Conservation (phyloP, 305 asterid genomes). For the Caryopteris hybrid region DNA sequence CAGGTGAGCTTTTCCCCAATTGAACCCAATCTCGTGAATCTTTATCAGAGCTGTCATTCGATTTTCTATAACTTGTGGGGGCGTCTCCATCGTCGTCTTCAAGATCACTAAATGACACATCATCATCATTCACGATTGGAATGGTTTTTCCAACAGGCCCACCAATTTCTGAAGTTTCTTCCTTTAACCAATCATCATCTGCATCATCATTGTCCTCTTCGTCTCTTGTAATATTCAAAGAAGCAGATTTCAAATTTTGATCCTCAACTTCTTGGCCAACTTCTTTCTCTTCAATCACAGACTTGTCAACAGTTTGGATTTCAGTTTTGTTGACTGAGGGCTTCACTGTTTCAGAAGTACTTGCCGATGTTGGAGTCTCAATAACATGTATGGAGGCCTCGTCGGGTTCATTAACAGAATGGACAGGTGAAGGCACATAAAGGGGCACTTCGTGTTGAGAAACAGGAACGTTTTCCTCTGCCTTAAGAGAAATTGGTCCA, state of each 20-base stretch:
- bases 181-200: slow-evolving; percentile 90
- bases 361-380: slow-evolving; percentile 24
- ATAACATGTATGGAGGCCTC: slow-evolving; percentile 26
- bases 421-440: slow-evolving; percentile 39
- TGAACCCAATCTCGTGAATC: slow-evolving; percentile 90
- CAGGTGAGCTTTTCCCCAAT: slow-evolving; percentile 45
- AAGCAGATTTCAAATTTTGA: slow-evolving; percentile 25
- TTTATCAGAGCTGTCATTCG: slow-evolving; percentile 57
- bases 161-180: slow-evolving; percentile 54
- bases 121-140: slow-evolving; percentile 75
- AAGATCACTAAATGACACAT: slow-evolving; percentile 96
- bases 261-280: slow-evolving; percentile 25
- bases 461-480: slow-evolving; percentile 27
- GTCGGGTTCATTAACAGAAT: slow-evolving; percentile 21
- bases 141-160: slow-evolving; percentile 36
- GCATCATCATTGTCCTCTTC: slow-evolving; percentile 62
- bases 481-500: slow-evolving; percentile 20
- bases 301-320: slow-evolving; percentile 37
- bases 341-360: slow-evolving; percentile 30
- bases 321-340: slow-evolving; percentile 38
- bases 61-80: slow-evolving; percentile 47
- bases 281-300: slow-evolving; percentile 40
- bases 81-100: slow-evolving; percentile 82
- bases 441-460: slow-evolving; percentile 44
- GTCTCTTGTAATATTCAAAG: slow-evolving; percentile 25